Evolutionary conservation across 305 asterid species (phyloP).

Genomic region (Fraxinus dipetala): DNA sequence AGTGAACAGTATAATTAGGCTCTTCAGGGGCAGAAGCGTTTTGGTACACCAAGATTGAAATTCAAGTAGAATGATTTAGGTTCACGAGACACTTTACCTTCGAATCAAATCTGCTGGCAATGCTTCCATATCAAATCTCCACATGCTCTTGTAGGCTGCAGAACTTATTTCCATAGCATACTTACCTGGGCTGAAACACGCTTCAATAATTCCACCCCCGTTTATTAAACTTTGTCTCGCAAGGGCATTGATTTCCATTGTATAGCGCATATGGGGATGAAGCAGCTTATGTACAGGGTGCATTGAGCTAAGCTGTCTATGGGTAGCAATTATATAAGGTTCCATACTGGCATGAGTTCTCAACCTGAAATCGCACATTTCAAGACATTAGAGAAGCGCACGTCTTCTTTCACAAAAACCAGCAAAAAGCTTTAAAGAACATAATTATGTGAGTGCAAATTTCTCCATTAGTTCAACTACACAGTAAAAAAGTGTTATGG

Average conservation of each 20-base stretch:
- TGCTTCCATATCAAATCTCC: slow-evolving; percentile 79
- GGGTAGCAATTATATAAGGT: slow-evolving; percentile 71
- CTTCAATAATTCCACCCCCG: slow-evolving; percentile 75
- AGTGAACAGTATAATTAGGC: neutral
- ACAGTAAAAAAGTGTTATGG: neutral
- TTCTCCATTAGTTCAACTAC: neutral
- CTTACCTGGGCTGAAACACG: slow-evolving; percentile 71
- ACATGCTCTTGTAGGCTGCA: slow-evolving; percentile 65
- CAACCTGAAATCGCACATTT: slow-evolving; percentile 44
- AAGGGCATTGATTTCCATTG: slow-evolving; percentile 72
- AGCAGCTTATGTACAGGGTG: slow-evolving; percentile 75
- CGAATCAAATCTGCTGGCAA: slow-evolving; percentile 68
- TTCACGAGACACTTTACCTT: slow-evolving; percentile 38
- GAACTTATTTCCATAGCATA: slow-evolving; percentile 73
- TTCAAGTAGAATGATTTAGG: neutral
- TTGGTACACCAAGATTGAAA: neutral
- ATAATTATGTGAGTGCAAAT: neutral
- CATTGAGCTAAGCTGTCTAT: slow-evolving; percentile 81
- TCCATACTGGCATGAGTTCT: slow-evolving; percentile 74
- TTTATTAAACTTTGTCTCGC: slow-evolving; percentile 69
- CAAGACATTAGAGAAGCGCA: neutral
- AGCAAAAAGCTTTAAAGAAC: neutral
- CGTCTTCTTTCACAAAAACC: neutral
- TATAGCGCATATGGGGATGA: slow-evolving; percentile 86
- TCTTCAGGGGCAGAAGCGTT: neutral